Conservation (phyloP, 2,329 filamentous ascomycete genomes). For the Thelonectria rubi region DNA sequence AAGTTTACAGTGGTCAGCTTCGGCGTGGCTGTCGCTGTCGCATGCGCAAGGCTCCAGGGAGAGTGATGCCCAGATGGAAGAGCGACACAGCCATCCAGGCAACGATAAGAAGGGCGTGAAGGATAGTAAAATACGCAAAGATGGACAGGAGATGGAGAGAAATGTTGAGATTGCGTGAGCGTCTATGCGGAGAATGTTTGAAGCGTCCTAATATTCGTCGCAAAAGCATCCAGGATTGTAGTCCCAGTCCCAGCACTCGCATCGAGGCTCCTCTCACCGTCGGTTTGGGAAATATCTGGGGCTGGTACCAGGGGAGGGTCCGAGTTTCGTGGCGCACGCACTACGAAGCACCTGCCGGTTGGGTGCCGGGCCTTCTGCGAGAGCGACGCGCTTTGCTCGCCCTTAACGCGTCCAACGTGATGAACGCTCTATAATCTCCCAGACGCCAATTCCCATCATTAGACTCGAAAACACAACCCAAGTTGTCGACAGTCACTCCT, state of each 20-base stretch:
- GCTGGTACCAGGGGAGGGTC: conserved; percentile 10
- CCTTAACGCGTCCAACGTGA: conserved; percentile 24
- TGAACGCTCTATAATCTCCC: conserved; percentile 1
- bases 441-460: background rate
- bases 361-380: no score
- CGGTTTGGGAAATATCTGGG: conserved; percentile 12
- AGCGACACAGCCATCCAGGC: conserved; percentile 33
- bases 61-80: conserved; percentile 27
- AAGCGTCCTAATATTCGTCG: conserved; percentile 8
- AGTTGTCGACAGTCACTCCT: background rate
- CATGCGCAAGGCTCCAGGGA: conserved; percentile 30
- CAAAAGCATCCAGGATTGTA: conserved; percentile 15
- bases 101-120: background rate
- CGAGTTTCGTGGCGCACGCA: conserved; percentile 8
- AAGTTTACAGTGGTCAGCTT: conserved; percentile 24
- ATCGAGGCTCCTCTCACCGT: conserved; percentile 15
- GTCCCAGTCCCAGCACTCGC: conserved; percentile 21
- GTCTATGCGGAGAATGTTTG: conserved; percentile 24
- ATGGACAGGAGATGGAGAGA: conserved; percentile 6
- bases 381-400: conserved; percentile 11
- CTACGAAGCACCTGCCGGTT: background rate
- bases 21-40: conserved; percentile 20
- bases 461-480: background rate
- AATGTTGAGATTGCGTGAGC: conserved; percentile 6
- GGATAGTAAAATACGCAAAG: background rate